These are phyloP conservation scores for Aspergillus fructus DNA, from an alignment of 2,329 filamentous ascomycete genomes.

Conservation along the genomic window DNA sequence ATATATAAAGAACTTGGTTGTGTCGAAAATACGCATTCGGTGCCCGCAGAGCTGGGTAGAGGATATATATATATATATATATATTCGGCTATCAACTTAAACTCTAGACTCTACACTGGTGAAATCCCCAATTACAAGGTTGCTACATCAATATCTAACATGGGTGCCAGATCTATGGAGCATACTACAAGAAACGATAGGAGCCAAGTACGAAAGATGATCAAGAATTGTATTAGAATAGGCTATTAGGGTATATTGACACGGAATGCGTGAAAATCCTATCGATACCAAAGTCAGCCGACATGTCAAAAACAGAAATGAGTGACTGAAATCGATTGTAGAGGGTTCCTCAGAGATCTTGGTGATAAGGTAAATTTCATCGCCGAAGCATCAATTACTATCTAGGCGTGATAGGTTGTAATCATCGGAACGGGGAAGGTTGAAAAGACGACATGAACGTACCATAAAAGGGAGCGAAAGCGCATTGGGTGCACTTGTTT, in stretches of 20 bases:
- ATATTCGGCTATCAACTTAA: too few species aligned
- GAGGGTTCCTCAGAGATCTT: constrained; percentile 64
- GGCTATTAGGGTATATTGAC: too few species aligned
- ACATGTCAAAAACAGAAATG: constrained; percentile 13
- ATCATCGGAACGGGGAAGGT: constrained; percentile 56
- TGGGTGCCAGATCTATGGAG: background rate
- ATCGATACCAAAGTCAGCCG: constrained; percentile 22
- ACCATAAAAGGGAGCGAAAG: constrained; percentile 15
- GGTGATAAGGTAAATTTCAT: constrained; percentile 62
- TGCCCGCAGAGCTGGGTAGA: background rate
- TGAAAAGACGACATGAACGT: constrained; percentile 19
- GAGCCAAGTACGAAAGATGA: background rate
- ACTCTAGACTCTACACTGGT: too few species aligned
- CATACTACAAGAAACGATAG: background rate
- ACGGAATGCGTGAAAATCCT: background rate
- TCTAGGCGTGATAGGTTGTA: constrained; percentile 64
- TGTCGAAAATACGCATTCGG: too few species aligned
- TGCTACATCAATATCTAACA: background rate
- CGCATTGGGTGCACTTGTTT: background rate
- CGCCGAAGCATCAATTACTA: constrained; percentile 64
- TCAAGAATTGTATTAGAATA: background rate
- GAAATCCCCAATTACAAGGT: background rate
- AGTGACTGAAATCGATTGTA: constrained; percentile 16
- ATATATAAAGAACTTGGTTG: too few species aligned
- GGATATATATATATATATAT: background rate